Conservation (phyloP, 495 filamentous ascomycete genomes). For the Cercophora sp. region DNA sequence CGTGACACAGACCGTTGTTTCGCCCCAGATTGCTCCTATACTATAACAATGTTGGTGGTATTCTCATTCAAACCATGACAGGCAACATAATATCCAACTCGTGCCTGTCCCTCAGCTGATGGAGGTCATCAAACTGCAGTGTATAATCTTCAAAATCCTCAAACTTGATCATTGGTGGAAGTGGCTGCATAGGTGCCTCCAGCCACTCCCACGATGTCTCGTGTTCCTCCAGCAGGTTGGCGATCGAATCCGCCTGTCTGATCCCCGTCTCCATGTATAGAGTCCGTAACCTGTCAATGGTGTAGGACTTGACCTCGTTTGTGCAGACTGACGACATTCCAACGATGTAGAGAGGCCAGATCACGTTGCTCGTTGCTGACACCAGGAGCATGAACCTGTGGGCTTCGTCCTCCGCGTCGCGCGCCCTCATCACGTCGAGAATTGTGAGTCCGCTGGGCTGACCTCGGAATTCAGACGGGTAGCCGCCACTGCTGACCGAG, state of each 20-base stretch:
- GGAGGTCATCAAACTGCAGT: not conserved
- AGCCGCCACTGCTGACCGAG: constrained; percentile 16
- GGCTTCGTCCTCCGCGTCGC: constrained; percentile 25
- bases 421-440: constrained; percentile 24
- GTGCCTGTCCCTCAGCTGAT: not conserved
- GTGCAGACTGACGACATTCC: constrained; percentile 36
- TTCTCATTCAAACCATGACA: not conserved
- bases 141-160: not conserved
- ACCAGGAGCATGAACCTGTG: constrained; percentile 33
- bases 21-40: too few relatives aligned
- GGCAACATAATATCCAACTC: not conserved
- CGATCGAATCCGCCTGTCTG: constrained; percentile 31
- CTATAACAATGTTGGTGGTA: too few relatives aligned
- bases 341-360: constrained; percentile 37
- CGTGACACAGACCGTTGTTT: too few relatives aligned
- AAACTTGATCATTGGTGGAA: not conserved
- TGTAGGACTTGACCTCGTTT: constrained; percentile 23
- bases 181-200: constrained; percentile 1
- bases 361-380: constrained; percentile 33
- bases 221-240: constrained; percentile 29
- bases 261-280: constrained; percentile 34
- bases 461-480: not conserved
- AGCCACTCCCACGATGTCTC: constrained; percentile 12
- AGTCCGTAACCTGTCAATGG: constrained; percentile 27
- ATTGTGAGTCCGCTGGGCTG: constrained; percentile 27